Base-by-base conservation (phyloP, 306 rosid species). In the Inga leiocalycina region DNA sequence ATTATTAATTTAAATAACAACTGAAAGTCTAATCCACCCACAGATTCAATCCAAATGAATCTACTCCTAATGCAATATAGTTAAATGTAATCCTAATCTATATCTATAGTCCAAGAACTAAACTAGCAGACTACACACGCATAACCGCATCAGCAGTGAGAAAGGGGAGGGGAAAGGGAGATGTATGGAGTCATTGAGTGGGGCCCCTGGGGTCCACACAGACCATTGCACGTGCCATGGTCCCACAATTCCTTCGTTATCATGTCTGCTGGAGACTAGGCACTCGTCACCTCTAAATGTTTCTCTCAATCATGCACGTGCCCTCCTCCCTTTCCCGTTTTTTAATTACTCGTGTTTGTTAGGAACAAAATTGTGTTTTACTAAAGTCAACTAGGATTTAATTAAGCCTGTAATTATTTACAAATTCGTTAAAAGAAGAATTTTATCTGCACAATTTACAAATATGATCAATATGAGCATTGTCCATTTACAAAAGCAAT, bases 141-240 rank as follows among this genome's bases (percentile, higher is more conserved):
- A 62, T 27, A 27, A 62, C 35, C 37, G 34, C 7, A 10, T 27
- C 10, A 6, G 27, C 0, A 1, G 3, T 24, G 3, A 8, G 3
- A 8, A 8, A 0, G 66, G 11, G 34, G 5, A 46, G 67, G 84
- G 16, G n/a, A 10, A 67, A 8, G 87, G 85, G 79, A 61, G 82
- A 76, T 62, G 88, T 6, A 81, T 62, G 10, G 54, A 15, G 57
- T 65, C 67, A 30, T 76, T 22, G 10, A 12, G 39, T 54, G 71
- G 71, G 86, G 43, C 56, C 45, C 13, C 1, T 56, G 71, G 76
- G 71, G 73, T 9, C 75, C 61, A 24, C 19, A 13, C 4, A 6
- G 79, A 37, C 75, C 64, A 13, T 69, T 57, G 51, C 82, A 85
- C 85, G 79, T 80, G 82, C 76, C 79, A 85, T 71, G 81, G 71